Percentiles rank a stretch among this genome's conserved stretches.
Conservation (phyloP, 2,329 filamentous ascomycete species). For the Neodidymelliopsis sp. region DNA sequence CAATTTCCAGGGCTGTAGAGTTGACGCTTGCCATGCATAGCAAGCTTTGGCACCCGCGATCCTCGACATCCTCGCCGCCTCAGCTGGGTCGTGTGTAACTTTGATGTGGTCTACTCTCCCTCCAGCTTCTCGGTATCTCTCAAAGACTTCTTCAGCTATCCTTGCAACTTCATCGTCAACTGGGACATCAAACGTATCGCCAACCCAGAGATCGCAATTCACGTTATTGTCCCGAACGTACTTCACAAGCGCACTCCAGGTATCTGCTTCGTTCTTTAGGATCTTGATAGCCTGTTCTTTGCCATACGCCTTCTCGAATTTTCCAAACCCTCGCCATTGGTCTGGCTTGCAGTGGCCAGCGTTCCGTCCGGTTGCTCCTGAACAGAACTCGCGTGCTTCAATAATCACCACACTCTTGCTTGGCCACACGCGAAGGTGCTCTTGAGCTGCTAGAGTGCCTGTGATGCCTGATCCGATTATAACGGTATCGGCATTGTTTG, state of each 20-base stretch:
- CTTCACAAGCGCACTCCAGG: constrained; percentile 30
- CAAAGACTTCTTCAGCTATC: constrained; percentile 28
- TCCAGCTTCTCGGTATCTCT: constrained; percentile 28
- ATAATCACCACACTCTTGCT: constrained; percentile 27
- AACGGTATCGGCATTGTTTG: constrained; percentile 41
- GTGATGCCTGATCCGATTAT: constrained; percentile 46
- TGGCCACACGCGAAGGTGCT: constrained; percentile 32
- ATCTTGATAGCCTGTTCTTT: constrained; percentile 37
- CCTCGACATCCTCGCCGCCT: constrained; percentile 23
- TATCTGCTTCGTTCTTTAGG: constrained; percentile 35
- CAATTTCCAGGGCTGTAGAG: constrained; percentile 38
- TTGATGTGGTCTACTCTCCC: constrained; percentile 34
- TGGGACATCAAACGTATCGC: constrained; percentile 37
- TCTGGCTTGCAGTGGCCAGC: constrained; percentile 40
- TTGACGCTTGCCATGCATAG: constrained; percentile 36
- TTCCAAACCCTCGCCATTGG: constrained; percentile 36
- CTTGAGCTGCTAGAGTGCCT: constrained; percentile 29
- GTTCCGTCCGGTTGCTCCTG: constrained; percentile 39
- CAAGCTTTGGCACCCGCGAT: constrained; percentile 35
- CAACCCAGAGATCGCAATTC: constrained; percentile 39
- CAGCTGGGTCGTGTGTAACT: constrained; percentile 27
- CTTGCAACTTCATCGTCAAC: constrained; percentile 34
- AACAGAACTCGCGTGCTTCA: constrained; percentile 42
- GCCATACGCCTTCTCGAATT: constrained; percentile 37
- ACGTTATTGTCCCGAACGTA: constrained; percentile 34